These are phyloP conservation scores for Naganishia antarctica DNA, from an alignment of 768 basidiomycete genomes.

Conservation along the genomic window DNA sequence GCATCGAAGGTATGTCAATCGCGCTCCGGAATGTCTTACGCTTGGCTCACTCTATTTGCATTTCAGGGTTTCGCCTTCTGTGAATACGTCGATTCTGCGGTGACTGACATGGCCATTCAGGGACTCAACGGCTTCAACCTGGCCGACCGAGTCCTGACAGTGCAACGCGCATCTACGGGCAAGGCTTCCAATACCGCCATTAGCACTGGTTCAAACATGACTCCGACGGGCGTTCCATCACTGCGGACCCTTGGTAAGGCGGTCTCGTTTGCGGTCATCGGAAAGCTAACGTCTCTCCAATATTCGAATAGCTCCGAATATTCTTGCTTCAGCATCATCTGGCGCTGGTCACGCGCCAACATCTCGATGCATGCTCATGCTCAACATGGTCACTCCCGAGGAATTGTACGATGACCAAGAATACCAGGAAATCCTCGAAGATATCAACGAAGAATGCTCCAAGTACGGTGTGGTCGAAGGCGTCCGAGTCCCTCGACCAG, in stretches of 20 bases:
- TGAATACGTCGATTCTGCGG: slow-evolving; percentile 82
- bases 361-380: slow-evolving; percentile 86
- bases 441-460: slow-evolving; percentile 83
- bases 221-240: slow-evolving; percentile 24
- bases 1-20: slow-evolving; percentile 68
- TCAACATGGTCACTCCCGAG: slow-evolving; percentile 96
- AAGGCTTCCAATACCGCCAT: slow-evolving; percentile 26
- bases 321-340: slow-evolving; percentile 35
- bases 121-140: slow-evolving; percentile 96
- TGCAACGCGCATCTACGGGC: slow-evolving; percentile 93
- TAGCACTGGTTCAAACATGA: slow-evolving; percentile 28
- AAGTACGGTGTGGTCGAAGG: slow-evolving; percentile 78
- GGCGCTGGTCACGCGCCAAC: slow-evolving; percentile 53
- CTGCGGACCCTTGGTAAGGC: slow-evolving; percentile 25
- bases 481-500: slow-evolving; percentile 79
- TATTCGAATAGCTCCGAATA: slow-evolving; percentile 38
- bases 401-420: slow-evolving; percentile 86
- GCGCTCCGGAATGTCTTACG: background rate
- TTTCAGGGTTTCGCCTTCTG: slow-evolving; percentile 95
- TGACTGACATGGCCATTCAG: slow-evolving; percentile 93
- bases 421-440: slow-evolving; percentile 88
- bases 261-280: slow-evolving; percentile 49
- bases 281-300: background rate
- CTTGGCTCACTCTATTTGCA: background rate
- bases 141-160: slow-evolving; percentile 89